Base-by-base conservation (phyloP, 306 rosid genomes). In the Sicyos baderoa region DNA sequence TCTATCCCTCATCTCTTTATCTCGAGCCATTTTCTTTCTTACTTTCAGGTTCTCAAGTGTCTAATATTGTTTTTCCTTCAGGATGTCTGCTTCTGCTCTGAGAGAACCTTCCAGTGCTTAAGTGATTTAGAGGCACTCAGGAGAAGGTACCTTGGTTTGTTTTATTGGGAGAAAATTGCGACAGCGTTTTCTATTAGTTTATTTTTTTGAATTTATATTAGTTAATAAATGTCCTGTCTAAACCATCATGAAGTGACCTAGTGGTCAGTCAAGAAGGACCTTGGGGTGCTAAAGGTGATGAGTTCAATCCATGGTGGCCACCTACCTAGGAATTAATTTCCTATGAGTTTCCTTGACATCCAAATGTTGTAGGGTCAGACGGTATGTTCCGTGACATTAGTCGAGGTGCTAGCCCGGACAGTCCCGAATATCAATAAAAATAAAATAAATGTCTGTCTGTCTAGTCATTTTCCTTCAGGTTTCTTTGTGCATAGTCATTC, bases 141-240 rank as follows among this genome's bases (percentile, higher is more conserved):
- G 90, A 90, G 99, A 94, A 94, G 99, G 99, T 94, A 94, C 86
- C 96, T 83, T 86, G 88, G 97, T 74, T 90, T 86, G 95, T 84
- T 85, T 66, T 85, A 82, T 85, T 85, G 73, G 96, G 99, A 81
- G 88, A 87, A 75, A 79, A 59, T 77, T 86, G 87, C 76, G 83
- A 75, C 82, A 79, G 70, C 50, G 15, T 29, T 72, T 82, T 72
- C 76, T 79, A 78, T 71, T 76, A 72, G 54, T 76, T 23, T 35
- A 35, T 35, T 35, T 35, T 35, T 35, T 35, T 35, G 42, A 35
- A 35, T 35, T 35, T 2, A 35, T 35, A 35, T 35, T 6, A 35
- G 42, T 35, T 35, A 29, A 29, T 29, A 29, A 29, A 29, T 29
- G 3, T 25, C 29, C 29, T 25, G 29, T 25, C 29, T 25, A 25